Evolutionary conservation across 73 alveolate genomes (phyloP).

Genomic region (Paramecium bursaria): DNA sequence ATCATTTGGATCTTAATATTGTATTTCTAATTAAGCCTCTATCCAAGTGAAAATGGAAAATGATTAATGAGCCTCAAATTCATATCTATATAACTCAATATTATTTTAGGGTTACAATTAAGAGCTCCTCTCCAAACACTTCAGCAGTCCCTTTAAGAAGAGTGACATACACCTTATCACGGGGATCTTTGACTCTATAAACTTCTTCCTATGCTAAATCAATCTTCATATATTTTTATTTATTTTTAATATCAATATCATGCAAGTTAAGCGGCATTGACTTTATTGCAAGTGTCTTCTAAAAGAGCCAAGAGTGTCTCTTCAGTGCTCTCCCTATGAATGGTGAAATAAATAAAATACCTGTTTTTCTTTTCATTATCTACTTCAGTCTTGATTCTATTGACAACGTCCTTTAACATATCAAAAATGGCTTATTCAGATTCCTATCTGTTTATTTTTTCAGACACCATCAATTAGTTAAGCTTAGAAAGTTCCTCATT

Average conservation of each 20-base stretch:
- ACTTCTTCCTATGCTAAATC: neutral
- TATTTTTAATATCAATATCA: slow-evolving; percentile 6
- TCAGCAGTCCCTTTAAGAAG: slow-evolving; percentile 44
- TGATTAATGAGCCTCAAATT: slow-evolving; percentile 41
- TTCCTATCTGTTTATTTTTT: slow-evolving; percentile 62
- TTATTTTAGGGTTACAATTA: slow-evolving; percentile 13
- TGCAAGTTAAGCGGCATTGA: slow-evolving; percentile 67
- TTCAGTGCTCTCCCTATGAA: slow-evolving; percentile 65
- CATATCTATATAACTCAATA: slow-evolving; percentile 14
- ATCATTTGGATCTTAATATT: slow-evolving; percentile 1
- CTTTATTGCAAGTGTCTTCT: slow-evolving; percentile 71
- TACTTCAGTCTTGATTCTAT: slow-evolving; percentile 68
- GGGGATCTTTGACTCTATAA: slow-evolving; percentile 39
- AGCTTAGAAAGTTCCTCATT: slow-evolving; percentile 65
- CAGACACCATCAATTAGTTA: slow-evolving; percentile 47
- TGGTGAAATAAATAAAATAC: neutral
- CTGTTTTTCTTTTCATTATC: slow-evolving; percentile 69
- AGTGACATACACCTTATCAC: slow-evolving; percentile 26
- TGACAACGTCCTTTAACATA: slow-evolving; percentile 71
- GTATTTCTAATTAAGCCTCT: slow-evolving; percentile 11
- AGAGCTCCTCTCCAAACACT: slow-evolving; percentile 36
- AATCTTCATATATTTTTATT: neutral
- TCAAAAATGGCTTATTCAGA: slow-evolving; percentile 72
- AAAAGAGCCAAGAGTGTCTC: slow-evolving; percentile 63
- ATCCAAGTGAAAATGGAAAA: slow-evolving; percentile 45